phyloP scores from a whole-genome alignment of 2,329 filamentous ascomycete genomes.

The Aspergillus oerlinghausenensis region DNA sequence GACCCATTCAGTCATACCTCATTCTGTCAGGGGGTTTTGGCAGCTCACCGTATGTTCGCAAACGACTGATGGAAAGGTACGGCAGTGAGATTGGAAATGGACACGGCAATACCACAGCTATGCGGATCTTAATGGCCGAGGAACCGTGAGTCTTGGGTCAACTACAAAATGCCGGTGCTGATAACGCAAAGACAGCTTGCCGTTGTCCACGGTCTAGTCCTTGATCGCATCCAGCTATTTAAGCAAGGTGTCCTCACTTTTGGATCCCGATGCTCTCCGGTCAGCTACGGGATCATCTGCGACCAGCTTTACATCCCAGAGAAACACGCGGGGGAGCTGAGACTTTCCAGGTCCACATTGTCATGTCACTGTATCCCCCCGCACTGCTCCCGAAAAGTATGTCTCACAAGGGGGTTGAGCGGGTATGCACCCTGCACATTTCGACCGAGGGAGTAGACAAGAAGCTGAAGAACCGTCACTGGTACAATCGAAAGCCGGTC shows the following conservation, averaged over 20 bases:
- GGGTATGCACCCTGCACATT: conserved; percentile 28
- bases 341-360: conserved; percentile 28
- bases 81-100: conserved; percentile 6
- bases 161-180: no score
- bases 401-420: conserved; percentile 18
- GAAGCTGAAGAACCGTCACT: conserved; percentile 33
- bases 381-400: conserved; percentile 22
- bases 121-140: conserved; percentile 28
- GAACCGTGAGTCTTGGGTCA: conserved; percentile 22
- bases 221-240: conserved; percentile 30
- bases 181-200: conserved; percentile 22
- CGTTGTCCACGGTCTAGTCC: conserved; percentile 32
- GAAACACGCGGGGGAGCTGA: conserved; percentile 24
- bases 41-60: conserved; percentile 28
- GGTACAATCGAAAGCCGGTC: conserved; percentile 27
- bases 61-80: conserved; percentile 22
- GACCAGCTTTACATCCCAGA: conserved; percentile 27
- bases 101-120: conserved; percentile 14
- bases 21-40: conserved; percentile 33
- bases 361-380: conserved; percentile 25
- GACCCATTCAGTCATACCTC: conserved; percentile 19
- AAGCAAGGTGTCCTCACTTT: conserved; percentile 24
- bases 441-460: conserved; percentile 23
- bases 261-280: conserved; percentile 27
- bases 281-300: conserved; percentile 35